Evolutionary conservation across 2,329 filamentous ascomycete genomes (phyloP), one percentile per base, ranked within the genome.

Genomic region (Colletotrichum orbiculare): DNA sequence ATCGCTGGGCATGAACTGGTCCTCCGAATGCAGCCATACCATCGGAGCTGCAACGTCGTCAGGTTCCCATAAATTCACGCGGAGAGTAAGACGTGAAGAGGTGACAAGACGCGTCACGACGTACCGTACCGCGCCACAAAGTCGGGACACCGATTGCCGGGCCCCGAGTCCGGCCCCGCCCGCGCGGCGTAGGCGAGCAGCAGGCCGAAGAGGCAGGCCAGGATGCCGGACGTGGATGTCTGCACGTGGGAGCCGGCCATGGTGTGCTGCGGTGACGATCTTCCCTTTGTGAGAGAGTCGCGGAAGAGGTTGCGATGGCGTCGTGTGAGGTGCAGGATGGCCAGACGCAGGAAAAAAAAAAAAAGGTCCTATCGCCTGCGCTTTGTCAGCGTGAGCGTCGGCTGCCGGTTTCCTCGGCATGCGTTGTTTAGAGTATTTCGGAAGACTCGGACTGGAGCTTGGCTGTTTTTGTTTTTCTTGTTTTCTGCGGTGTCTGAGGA

Each of bases 21-120:
- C 74, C 8, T 75, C 69, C 2, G 74, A 73, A 60, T 76, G 74
- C 34, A 76, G 67, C 74, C 73, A 75, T 1, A 75, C 47, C 9
- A 76, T 58, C 12, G 74, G 74, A 13, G 74, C 74, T 75, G 64
- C 42, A 49, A 11, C 43, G n/a, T n/a, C 12, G 41, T 43, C 12
- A 43, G 41, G 15, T 3, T 12, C 13, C 15, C 8, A 13, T 25
- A 1, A 25, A 25, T 4, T 25, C 25, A 25, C 5, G 25, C 25
- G 25, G 25, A 25, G 25, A 25, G 25, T 4, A 5, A 25, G 25
- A 25, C 25, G 25, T 25, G 25, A 25, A 25, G 25, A 25, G 25
- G 4, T 25, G 25, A 25, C 4, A 5, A 1, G 25, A 25, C 25
- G 25, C 25, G 25, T 25, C 35, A 35, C 12, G 42, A 71, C 72